These are phyloP conservation scores for Xylariales sp. DNA, from an alignment of 2,329 filamentous ascomycete species.

Conservation along the genomic window DNA sequence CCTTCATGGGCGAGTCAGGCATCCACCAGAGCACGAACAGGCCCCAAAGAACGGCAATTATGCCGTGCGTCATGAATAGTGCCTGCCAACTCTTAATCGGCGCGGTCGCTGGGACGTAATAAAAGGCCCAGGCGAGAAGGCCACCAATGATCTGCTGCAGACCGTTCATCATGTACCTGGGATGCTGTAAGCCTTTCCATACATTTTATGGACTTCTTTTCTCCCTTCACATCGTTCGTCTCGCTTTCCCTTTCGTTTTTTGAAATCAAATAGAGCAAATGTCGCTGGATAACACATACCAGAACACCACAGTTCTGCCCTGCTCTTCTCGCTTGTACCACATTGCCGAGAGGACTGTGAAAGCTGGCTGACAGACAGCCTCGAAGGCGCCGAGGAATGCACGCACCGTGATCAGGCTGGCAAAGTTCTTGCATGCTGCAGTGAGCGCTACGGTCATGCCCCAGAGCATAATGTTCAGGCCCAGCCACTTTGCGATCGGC, in stretches of 20 bases:
- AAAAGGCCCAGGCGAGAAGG: conserved; percentile 61
- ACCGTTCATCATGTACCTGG: conserved; percentile 77
- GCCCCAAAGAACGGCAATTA: conserved; percentile 58
- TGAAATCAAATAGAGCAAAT: too few species aligned
- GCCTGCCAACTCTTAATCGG: conserved; percentile 62
- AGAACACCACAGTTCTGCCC: conserved; percentile 44
- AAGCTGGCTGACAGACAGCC: conserved; percentile 64
- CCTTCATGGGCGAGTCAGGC: conserved; percentile 67
- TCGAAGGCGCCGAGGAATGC: conserved; percentile 68
- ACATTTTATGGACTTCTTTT: background rate
- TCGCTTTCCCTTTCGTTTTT: too few species aligned
- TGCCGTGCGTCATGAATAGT: conserved; percentile 63
- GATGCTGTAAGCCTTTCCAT: conserved; percentile 32
- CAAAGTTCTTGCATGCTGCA: conserved; percentile 56
- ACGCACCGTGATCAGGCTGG: conserved; percentile 53
- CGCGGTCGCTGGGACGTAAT: conserved; percentile 42
- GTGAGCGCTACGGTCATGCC: conserved; percentile 55
- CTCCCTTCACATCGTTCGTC: background rate
- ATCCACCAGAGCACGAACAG: conserved; percentile 61
- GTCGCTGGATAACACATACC: background rate
- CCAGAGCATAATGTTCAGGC: conserved; percentile 61
- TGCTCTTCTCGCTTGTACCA: conserved; percentile 71
- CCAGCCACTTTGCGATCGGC: conserved; percentile 63
- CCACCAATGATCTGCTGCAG: conserved; percentile 69
- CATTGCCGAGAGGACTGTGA: conserved; percentile 60